Evolutionary conservation across 2,329 filamentous ascomycete genomes (phyloP).

Genomic region (Pseudocercospora cruenta): DNA sequence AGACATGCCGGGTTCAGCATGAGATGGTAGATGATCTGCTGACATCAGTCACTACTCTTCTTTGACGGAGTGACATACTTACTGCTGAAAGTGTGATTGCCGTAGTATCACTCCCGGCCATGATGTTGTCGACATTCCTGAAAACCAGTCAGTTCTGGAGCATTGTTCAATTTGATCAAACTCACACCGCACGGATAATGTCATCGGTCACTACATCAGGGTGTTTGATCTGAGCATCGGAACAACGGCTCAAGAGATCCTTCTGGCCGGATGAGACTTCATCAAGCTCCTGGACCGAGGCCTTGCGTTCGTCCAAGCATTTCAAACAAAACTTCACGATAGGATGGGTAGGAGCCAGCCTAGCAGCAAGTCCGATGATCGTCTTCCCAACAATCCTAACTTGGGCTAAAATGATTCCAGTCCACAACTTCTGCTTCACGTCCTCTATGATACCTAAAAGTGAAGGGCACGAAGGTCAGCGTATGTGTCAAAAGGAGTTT

Average conservation of each 20-base stretch:
- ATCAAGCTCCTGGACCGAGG: too few relatives aligned
- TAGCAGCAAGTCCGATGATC: neutral
- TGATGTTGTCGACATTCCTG: constrained; percentile 1
- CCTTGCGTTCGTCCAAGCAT: neutral
- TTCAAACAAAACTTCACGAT: neutral
- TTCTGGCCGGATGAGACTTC: too few relatives aligned
- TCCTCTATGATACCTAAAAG: constrained; percentile 19
- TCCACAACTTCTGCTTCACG: neutral
- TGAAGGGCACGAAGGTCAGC: too few relatives aligned
- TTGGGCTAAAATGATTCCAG: neutral
- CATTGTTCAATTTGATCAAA: neutral
- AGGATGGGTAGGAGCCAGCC: neutral
- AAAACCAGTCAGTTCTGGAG: neutral
- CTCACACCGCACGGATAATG: neutral
- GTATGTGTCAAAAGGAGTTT: too few relatives aligned
- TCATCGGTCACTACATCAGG: neutral
- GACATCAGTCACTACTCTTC: neutral
- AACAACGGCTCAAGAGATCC: neutral
- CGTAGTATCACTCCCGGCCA: constrained; percentile 12
- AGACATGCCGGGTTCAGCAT: constrained; percentile 1
- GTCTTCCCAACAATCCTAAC: neutral
- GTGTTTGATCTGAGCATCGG: neutral
- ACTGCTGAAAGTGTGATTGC: constrained; percentile 7
- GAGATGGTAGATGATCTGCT: constrained; percentile 8
- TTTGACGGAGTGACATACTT: neutral